phyloP scores from a whole-genome alignment of 305 asterid genomes.

The Coffea humblotiana region DNA sequence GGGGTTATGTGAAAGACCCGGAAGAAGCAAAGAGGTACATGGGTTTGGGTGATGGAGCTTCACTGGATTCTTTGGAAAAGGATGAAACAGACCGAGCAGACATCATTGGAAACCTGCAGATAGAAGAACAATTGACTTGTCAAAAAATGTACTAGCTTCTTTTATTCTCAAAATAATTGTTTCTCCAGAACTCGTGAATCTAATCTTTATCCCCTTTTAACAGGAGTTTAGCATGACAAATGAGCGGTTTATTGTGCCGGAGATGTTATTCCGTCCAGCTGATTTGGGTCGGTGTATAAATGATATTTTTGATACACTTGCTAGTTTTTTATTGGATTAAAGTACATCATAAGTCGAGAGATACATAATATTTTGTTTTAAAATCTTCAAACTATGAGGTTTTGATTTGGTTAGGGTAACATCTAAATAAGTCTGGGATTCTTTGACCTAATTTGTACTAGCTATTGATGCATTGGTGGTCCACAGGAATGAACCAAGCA shows the following conservation, averaged over 20 bases:
- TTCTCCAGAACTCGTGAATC: constrained; percentile 14
- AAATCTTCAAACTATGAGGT: neutral
- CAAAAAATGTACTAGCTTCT: constrained; percentile 57
- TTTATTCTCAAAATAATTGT: constrained; percentile 11
- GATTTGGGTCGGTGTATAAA: constrained; percentile 68
- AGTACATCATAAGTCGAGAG: neutral
- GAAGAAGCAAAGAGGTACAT: constrained; percentile 69
- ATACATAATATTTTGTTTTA: no score
- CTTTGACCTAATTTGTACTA: neutral
- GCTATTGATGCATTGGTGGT: constrained; percentile 20
- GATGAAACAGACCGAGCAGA: constrained; percentile 40
- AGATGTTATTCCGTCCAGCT: constrained; percentile 96
- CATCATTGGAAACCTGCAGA: constrained; percentile 37
- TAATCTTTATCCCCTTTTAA: constrained; percentile 18
- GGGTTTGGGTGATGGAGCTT: constrained; percentile 38
- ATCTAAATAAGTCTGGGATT: neutral
- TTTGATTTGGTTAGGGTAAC: neutral
- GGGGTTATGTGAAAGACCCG: constrained; percentile 76
- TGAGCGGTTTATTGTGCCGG: constrained; percentile 95
- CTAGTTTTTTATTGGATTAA: neutral
- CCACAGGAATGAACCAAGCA: constrained; percentile 91
- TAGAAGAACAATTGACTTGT: constrained; percentile 51
- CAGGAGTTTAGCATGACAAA: constrained; percentile 91
- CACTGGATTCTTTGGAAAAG: constrained; percentile 33
- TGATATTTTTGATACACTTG: constrained; percentile 20